Conservation (phyloP, 140 eudicot genomes). For the Ambrosia hybrid region DNA sequence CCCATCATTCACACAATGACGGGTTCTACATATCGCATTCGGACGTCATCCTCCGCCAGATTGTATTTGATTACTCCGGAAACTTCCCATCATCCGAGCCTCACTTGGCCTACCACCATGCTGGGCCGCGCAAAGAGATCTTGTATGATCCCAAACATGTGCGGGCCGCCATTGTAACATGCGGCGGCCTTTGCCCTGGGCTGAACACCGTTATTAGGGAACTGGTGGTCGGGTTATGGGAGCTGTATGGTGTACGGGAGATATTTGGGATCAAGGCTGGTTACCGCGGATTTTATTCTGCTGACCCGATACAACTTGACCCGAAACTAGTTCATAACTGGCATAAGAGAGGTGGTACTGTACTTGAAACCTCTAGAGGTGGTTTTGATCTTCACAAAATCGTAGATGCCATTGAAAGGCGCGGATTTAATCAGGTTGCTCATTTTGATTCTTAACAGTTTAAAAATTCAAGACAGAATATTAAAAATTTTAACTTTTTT, state of each 20-base stretch:
- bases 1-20: slow-evolving; percentile 38
- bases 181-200: slow-evolving; percentile 91
- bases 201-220: slow-evolving; percentile 83
- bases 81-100: slow-evolving; percentile 38
- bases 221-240: slow-evolving; percentile 80
- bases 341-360: slow-evolving; percentile 81
- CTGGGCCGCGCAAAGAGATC: slow-evolving; percentile 65
- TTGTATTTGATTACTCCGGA: slow-evolving; percentile 48
- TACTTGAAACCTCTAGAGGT: slow-evolving; percentile 70
- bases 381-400: slow-evolving; percentile 77
- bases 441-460: background rate
- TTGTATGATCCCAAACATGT: slow-evolving; percentile 45
- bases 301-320: slow-evolving; percentile 44
- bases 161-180: slow-evolving; percentile 72
- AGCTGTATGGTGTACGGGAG: slow-evolving; percentile 66
- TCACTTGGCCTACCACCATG: slow-evolving; percentile 65
- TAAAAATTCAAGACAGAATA: no score
- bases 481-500: no score
- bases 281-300: slow-evolving; percentile 66
- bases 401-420: slow-evolving; percentile 56
- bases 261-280: slow-evolving; percentile 68
- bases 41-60: slow-evolving; percentile 61
- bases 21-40: slow-evolving; percentile 62
- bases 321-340: slow-evolving; percentile 72
- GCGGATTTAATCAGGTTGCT: slow-evolving; percentile 59